Conservation (phyloP, 2,329 filamentous ascomycete genomes). For the Talaromyces sp. region DNA sequence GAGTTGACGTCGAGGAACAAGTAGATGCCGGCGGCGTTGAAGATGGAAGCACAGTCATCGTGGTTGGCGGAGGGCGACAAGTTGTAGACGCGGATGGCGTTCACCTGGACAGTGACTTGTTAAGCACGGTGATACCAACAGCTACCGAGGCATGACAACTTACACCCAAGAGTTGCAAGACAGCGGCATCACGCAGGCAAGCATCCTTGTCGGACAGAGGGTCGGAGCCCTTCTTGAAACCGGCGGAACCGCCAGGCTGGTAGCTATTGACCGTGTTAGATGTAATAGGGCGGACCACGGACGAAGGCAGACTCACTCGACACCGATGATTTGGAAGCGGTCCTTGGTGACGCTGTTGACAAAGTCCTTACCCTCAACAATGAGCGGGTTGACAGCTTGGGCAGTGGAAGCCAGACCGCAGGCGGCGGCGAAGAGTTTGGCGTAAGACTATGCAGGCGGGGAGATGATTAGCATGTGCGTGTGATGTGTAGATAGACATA, state of each 20-base stretch:
- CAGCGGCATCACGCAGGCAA: constrained; percentile 58
- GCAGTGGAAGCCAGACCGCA: constrained; percentile 42
- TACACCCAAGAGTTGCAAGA: constrained; percentile 59
- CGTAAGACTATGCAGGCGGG: constrained; percentile 20
- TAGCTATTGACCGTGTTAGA: constrained; percentile 38
- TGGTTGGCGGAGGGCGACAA: constrained; percentile 56
- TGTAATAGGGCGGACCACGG: constrained; percentile 10
- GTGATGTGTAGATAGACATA: not conserved
- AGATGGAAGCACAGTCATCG: constrained; percentile 58
- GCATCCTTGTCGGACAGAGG: constrained; percentile 53
- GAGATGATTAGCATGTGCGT: not conserved
- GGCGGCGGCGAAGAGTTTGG: constrained; percentile 33
- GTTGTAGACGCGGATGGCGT: constrained; percentile 63
- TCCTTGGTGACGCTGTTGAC: constrained; percentile 54
- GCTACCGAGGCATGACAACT: constrained; percentile 13
- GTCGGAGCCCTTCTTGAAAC: constrained; percentile 51
- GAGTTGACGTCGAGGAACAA: constrained; percentile 63
- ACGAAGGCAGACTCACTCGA: constrained; percentile 44
- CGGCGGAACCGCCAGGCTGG: constrained; percentile 58
- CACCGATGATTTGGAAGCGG: constrained; percentile 58
- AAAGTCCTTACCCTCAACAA: constrained; percentile 57
- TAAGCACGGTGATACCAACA: not conserved
- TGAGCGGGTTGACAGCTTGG: constrained; percentile 51
- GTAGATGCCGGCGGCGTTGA: constrained; percentile 63
- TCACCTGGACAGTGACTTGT: constrained; percentile 37